phyloP scores from a whole-genome alignment of 139 green algal species.

The Pleodorina starrii region DNA sequence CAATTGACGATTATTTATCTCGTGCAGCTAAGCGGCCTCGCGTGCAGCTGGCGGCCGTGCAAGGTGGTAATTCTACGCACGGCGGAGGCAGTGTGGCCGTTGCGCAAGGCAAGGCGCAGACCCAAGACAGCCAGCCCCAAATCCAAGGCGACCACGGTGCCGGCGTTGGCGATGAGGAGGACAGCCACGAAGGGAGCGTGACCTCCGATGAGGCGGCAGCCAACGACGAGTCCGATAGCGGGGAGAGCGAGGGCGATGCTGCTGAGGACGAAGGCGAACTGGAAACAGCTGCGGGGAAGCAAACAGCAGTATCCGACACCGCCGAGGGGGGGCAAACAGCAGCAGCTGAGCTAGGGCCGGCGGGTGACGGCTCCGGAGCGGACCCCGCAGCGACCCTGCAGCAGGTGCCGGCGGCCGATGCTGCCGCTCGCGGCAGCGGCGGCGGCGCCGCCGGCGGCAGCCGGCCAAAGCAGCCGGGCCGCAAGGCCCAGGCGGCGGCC shows the following conservation, averaged over 20 bases:
- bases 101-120: not conserved
- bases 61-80: not conserved
- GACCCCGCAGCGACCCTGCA: too few relatives aligned
- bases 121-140: not conserved
- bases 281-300: not conserved
- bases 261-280: not conserved
- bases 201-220: not conserved
- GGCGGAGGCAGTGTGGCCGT: not conserved
- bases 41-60: not conserved
- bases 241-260: not conserved
- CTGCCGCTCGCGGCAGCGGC: not conserved
- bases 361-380: too few relatives aligned
- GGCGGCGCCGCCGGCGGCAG: too few relatives aligned
- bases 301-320: not conserved
- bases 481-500: not conserved
- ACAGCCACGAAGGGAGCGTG: not conserved
- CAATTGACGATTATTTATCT: constrained; percentile 11
- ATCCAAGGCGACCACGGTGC: not conserved
- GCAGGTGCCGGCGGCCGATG: not conserved
- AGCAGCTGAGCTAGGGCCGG: not conserved
- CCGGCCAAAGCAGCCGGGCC: not conserved
- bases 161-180: not conserved
- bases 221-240: not conserved
- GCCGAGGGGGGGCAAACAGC: not conserved
- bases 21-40: constrained; percentile 12